phyloP scores from a whole-genome alignment of 2,329 filamentous ascomycete genomes.

The Magnaporthiopsis poae region DNA sequence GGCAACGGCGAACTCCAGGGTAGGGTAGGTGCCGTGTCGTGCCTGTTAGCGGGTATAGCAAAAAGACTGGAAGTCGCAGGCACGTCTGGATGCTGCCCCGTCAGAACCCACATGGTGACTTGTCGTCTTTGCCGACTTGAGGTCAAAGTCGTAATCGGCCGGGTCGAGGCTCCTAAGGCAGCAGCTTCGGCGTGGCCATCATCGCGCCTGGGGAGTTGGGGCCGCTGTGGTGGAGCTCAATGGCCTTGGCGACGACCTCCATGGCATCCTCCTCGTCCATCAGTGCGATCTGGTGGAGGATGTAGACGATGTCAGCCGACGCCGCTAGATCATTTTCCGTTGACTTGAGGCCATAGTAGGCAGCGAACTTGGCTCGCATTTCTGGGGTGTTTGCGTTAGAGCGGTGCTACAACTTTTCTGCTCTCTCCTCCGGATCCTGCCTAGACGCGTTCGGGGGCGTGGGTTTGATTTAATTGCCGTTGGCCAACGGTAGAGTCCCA shows the following conservation, averaged over 20 bases:
- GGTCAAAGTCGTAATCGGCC: conserved; percentile 29
- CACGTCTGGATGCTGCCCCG: too few species aligned
- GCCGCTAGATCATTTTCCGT: conserved; percentile 1
- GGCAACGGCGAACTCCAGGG: too few species aligned
- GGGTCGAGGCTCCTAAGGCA: conserved; percentile 23
- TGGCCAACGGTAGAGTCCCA: too few species aligned
- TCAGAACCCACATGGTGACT: conserved; percentile 26
- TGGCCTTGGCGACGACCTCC: conserved; percentile 27
- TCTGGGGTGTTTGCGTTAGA: background rate
- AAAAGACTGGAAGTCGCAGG: too few species aligned
- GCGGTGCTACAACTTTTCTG: conserved; percentile 3
- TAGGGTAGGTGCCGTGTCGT: too few species aligned
- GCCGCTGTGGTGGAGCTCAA: conserved; percentile 33
- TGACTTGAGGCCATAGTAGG: conserved; percentile 7
- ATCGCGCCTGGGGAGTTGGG: conserved; percentile 36
- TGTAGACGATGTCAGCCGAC: conserved; percentile 17
- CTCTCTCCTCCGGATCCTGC: conserved; percentile 2
- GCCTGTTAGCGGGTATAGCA: too few species aligned
- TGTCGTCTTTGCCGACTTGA: conserved; percentile 28
- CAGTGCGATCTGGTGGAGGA: conserved; percentile 29
- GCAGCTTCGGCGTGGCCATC: conserved; percentile 27
- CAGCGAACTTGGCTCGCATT: conserved; percentile 4
- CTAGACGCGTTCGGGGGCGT: too few species aligned
- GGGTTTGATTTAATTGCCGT: too few species aligned
- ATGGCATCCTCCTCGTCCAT: conserved; percentile 33